Base-by-base conservation (phyloP, 768 basidiomycete genomes). In the Tulasnella sp. region DNA sequence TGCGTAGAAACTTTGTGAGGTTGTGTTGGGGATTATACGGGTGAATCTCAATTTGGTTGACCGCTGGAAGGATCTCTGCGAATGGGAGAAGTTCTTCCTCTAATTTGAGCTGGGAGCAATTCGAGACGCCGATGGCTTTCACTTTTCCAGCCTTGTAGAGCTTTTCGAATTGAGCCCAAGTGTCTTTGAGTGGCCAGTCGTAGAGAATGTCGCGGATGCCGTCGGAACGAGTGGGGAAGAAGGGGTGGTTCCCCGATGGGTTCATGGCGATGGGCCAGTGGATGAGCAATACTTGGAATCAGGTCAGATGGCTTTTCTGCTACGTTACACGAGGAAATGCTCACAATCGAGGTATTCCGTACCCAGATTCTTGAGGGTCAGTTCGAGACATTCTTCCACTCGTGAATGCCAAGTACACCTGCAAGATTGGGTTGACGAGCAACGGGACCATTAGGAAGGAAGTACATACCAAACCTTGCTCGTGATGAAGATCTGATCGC, bases 201-300 rank as follows among this genome's bases (percentile, higher is more conserved):
- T 73, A 77, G 63, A 84, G 79, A 6, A 80, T 72, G 65, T 87
- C 85, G 35, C 85, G 64, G 19, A 56, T 70, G 49, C 72, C 72
- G 58, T 78, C 78, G 40, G 59, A 57, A 12, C 61, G 63, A 29
- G 41, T 55, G 21, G 67, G 65, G 59, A 66, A 60, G 29, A 59
- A 43, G 31, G 59, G 60, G 46, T 64, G 63, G 46, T 65, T 66
- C 25, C 64, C 65, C n/a, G 66, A 61, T 9, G 76, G 63, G 57
- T 67, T 78, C 78, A 86, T 78, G 32, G 86, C 82, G 17, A 83
- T 79, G 12, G 87, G 88, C 86, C 85, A 87, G 69, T 87, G 85
- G 76, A 87, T 80, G 58, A 86, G 72, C 14, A 57, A 52, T 78
- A 80, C 81, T 83, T n/a, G 58, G 14, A 25, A 23, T 14, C 27